Evolutionary conservation across 1,284 basidiomycete species (phyloP).

Genomic region (Leccinum cinnamomeum): DNA sequence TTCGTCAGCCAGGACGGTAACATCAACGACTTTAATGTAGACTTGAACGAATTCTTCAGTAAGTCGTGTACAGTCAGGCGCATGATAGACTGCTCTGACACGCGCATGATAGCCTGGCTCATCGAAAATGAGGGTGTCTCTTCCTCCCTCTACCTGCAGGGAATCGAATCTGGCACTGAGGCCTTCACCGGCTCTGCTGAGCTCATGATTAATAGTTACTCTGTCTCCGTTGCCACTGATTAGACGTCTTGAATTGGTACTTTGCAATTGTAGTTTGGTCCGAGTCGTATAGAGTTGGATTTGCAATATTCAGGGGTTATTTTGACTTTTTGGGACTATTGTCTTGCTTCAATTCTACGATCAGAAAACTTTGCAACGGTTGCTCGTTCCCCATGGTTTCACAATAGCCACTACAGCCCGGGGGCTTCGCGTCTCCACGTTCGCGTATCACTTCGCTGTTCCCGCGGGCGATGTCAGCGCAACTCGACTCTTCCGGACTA

Average conservation of each 20-base stretch:
- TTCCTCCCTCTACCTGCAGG: constrained; percentile 44
- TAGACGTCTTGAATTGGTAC: not conserved
- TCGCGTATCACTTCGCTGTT: constrained; percentile 21
- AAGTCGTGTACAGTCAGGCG: constrained; percentile 16
- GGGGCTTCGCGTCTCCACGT: constrained; percentile 20
- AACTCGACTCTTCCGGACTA: constrained; percentile 7
- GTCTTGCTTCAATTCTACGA: constrained; percentile 20
- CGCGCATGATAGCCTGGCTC: constrained; percentile 38
- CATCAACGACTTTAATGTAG: constrained; percentile 53
- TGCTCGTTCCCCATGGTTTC: constrained; percentile 30
- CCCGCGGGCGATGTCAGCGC: not conserved
- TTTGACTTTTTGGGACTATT: constrained; percentile 24
- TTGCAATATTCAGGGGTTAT: constrained; percentile 16
- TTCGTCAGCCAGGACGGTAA: constrained; percentile 52
- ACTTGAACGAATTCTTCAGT: constrained; percentile 60
- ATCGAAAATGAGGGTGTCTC: constrained; percentile 42
- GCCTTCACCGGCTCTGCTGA: constrained; percentile 46
- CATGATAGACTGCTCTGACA: constrained; percentile 1
- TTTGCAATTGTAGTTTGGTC: not conserved
- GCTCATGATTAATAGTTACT: constrained; percentile 40
- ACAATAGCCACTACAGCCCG: constrained; percentile 27
- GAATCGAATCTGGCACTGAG: constrained; percentile 49
- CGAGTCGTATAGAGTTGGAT: not conserved
- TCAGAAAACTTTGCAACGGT: constrained; percentile 3
- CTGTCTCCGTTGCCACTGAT: constrained; percentile 31